Evolutionary conservation across 768 basidiomycete genomes (phyloP).

Genomic region (Sutorius australiensis): DNA sequence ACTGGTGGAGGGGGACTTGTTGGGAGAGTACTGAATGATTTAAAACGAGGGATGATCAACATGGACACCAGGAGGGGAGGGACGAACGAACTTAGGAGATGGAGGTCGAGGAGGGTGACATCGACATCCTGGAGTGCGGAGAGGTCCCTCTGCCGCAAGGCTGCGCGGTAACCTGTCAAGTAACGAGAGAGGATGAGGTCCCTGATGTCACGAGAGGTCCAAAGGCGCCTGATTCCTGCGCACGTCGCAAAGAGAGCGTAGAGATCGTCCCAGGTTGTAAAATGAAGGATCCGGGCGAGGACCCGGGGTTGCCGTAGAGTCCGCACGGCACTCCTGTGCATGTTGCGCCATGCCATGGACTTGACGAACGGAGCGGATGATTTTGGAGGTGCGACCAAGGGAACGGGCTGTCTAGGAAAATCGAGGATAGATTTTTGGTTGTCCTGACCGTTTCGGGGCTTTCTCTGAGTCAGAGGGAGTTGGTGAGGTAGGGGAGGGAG

Average conservation of each 20-base stretch:
- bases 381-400: constrained; percentile 2
- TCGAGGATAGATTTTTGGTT: background rate
- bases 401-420: background rate
- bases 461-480: background rate
- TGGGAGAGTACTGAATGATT: constrained; percentile 57
- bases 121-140: constrained; percentile 43
- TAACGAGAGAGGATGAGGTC: constrained; percentile 44
- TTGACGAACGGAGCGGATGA: constrained; percentile 6
- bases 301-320: constrained; percentile 35
- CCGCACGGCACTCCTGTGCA: constrained; percentile 24
- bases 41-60: constrained; percentile 4
- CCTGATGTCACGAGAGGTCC: constrained; percentile 31
- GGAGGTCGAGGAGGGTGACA: constrained; percentile 55
- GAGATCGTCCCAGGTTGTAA: constrained; percentile 39
- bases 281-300: constrained; percentile 31
- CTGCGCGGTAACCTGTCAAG: constrained; percentile 54
- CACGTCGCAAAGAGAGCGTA: constrained; percentile 37
- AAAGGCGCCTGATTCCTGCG: constrained; percentile 31
- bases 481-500: constrained; percentile 19
- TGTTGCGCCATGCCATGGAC: constrained; percentile 24
- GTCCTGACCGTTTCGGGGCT: background rate
- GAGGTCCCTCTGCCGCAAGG: constrained; percentile 40
- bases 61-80: constrained; percentile 5
- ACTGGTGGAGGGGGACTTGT: constrained; percentile 58
- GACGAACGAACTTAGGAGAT: constrained; percentile 56